A percentile compares a stretch with the other conserved stretches of the same genome.
Conservation (phyloP, 345 rosid species). For the Camelina sativa region DNA sequence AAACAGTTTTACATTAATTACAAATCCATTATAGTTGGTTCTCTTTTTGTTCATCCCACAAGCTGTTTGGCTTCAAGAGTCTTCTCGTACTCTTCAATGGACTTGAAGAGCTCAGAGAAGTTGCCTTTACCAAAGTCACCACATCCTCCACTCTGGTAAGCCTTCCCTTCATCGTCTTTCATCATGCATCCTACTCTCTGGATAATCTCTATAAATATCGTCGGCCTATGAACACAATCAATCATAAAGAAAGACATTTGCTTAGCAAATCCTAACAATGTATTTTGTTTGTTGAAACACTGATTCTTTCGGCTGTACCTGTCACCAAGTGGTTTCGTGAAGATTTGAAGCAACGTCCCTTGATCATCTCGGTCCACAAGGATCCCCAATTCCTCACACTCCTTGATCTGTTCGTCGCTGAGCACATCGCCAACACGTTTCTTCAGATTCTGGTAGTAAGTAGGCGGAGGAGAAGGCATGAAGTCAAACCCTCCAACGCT, state of each 20-base stretch:
- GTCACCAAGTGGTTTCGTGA: constrained; percentile 94
- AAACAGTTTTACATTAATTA: too few species aligned
- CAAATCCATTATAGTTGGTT: neutral
- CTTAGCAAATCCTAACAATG: constrained; percentile 1
- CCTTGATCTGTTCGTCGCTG: constrained; percentile 77
- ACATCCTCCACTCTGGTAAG: constrained; percentile 87
- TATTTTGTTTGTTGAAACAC: too few species aligned
- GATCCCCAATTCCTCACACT: constrained; percentile 89
- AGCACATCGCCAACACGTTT: constrained; percentile 73
- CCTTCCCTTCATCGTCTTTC: constrained; percentile 69
- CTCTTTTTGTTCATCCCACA: constrained; percentile 20
- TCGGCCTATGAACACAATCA: constrained; percentile 63
- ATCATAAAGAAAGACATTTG: neutral
- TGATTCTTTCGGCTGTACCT: constrained; percentile 48
- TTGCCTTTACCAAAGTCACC: constrained; percentile 98
- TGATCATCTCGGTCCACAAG: constrained; percentile 95
- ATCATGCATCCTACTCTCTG: constrained; percentile 88
- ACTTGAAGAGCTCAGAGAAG: constrained; percentile 91
- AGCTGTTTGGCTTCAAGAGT: constrained; percentile 69
- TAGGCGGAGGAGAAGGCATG: constrained; percentile 95
- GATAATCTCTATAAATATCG: constrained; percentile 92
- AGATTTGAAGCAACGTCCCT: constrained; percentile 93
- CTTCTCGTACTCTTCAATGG: constrained; percentile 93
- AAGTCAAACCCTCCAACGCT: constrained; percentile 86
- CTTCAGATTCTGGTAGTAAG: constrained; percentile 78